Evolutionary conservation across 1,284 basidiomycete genomes (phyloP).

Genomic region (Pholiota adiposa): DNA sequence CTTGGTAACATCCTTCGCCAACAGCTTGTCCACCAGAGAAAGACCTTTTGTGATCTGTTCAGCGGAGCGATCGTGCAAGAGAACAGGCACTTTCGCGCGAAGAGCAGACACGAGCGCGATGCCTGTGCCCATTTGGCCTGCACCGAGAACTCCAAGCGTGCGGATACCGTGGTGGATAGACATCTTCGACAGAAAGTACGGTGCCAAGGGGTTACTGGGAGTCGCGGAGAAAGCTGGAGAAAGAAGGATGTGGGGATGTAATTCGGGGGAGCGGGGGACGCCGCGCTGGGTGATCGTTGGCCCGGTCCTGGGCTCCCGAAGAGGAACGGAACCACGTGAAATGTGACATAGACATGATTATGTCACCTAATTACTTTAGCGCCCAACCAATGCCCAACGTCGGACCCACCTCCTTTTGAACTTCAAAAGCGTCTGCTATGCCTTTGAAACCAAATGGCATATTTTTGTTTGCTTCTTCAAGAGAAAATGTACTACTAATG

Average conservation of each 20-base stretch:
- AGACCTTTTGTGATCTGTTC: slow-evolving; percentile 75
- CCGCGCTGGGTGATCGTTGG: neutral
- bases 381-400: neutral
- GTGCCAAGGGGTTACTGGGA: neutral
- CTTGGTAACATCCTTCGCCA: slow-evolving; percentile 90
- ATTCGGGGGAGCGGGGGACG: neutral
- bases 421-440: no score
- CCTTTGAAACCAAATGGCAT: no score
- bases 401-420: no score
- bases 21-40: slow-evolving; percentile 76
- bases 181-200: slow-evolving; percentile 34
- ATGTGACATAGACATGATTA: neutral
- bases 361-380: neutral
- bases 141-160: slow-evolving; percentile 73
- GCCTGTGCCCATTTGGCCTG: slow-evolving; percentile 90
- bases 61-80: slow-evolving; percentile 71
- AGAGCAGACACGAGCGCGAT: slow-evolving; percentile 87
- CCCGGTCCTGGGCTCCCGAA: neutral
- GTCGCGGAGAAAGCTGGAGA: neutral
- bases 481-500: no score
- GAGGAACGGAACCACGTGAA: neutral
- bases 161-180: slow-evolving; percentile 69
- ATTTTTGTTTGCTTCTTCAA: no score
- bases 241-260: neutral
- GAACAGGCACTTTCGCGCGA: slow-evolving; percentile 76